A percentile compares a stretch with the other conserved stretches of the same genome.
Evolutionary conservation across 2,329 filamentous ascomycete species (phyloP).

Genomic region (Pseudomassariella vexata): DNA sequence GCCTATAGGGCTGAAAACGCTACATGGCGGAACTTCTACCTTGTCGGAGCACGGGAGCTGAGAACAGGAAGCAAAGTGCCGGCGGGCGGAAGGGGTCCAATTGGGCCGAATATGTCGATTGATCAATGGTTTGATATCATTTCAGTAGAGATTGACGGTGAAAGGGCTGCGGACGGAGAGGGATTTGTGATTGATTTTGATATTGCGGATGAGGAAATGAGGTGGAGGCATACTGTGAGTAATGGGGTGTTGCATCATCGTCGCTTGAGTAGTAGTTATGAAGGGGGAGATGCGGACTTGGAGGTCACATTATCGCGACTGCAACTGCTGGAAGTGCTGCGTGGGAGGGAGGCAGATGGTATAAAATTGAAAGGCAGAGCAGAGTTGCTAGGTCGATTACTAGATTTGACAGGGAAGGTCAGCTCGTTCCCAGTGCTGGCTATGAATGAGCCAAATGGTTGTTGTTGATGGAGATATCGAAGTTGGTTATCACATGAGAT

Average conservation of each 20-base stretch:
- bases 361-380: too few species aligned
- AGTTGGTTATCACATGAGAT: too few species aligned
- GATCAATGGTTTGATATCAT: constrained; percentile 8
- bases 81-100: neutral
- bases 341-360: too few species aligned
- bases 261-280: too few species aligned
- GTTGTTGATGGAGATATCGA: too few species aligned
- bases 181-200: constrained; percentile 6
- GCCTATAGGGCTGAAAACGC: constrained; percentile 32
- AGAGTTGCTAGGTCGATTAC: too few species aligned
- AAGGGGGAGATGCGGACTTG: too few species aligned
- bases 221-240: constrained; percentile 18
- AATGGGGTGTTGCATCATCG: constrained; percentile 10
- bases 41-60: constrained; percentile 24
- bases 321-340: too few species aligned
- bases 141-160: constrained; percentile 7
- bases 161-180: constrained; percentile 2
- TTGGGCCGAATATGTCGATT: constrained; percentile 5
- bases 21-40: constrained; percentile 33
- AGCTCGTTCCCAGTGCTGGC: too few species aligned
- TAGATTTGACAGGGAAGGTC: too few species aligned
- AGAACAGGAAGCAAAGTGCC: constrained; percentile 6
- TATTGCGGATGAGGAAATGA: constrained; percentile 11
- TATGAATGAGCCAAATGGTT: too few species aligned
- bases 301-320: too few species aligned